Percentiles rank a stretch among this genome's conserved stretches.
These are phyloP conservation scores for Kokia cookei DNA, from an alignment of 441 rosid genomes.

Conservation along the genomic window DNA sequence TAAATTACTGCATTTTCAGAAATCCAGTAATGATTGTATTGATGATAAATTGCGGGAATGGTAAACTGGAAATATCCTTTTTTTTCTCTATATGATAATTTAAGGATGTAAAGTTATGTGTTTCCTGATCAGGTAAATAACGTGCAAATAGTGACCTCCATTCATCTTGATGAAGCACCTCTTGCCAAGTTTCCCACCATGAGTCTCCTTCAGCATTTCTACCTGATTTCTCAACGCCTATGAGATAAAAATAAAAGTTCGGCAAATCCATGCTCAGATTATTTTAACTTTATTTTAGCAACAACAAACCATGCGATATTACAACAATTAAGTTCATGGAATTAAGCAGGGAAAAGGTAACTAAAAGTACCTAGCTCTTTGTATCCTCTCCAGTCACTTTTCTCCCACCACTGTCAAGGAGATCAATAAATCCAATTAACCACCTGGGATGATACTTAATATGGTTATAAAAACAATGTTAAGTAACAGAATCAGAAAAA, in stretches of 20 bases:
- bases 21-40: background rate
- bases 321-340: background rate
- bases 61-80: background rate
- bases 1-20: slow-evolving; percentile 59
- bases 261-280: background rate
- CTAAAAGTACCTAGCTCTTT: slow-evolving; percentile 83
- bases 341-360: slow-evolving; percentile 10
- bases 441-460: slow-evolving; percentile 61
- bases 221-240: slow-evolving; percentile 98
- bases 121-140: slow-evolving; percentile 4
- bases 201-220: slow-evolving; percentile 92
- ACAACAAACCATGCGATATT: background rate
- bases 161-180: slow-evolving; percentile 94
- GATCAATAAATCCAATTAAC: slow-evolving; percentile 83
- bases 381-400: slow-evolving; percentile 99
- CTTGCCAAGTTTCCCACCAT: slow-evolving; percentile 99
- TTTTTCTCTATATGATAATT: background rate
- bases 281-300: background rate
- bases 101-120: background rate
- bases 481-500: background rate
- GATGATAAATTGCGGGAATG: background rate
- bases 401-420: slow-evolving; percentile 99
- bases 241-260: slow-evolving; percentile 11
- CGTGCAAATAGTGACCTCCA: slow-evolving; percentile 65
- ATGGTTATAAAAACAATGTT: slow-evolving; percentile 40